These are phyloP conservation scores for Corymbia calophylla DNA, from an alignment of 441 rosid genomes.

Conservation along the genomic window DNA sequence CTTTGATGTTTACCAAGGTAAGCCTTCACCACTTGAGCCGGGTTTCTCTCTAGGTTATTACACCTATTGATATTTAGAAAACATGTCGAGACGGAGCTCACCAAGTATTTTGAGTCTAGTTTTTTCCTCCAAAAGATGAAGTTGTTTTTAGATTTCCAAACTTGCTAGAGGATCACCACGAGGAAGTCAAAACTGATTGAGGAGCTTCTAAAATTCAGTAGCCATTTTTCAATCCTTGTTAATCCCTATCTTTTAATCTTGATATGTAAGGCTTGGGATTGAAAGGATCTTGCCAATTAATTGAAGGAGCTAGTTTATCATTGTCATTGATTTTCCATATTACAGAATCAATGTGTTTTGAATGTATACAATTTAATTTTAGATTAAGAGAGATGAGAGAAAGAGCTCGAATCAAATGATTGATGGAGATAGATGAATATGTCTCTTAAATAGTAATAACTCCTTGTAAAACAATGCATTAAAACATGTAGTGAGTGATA, in stretches of 20 bases:
- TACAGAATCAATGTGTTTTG: not conserved
- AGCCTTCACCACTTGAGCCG: rapidly evolving
- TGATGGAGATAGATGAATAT: not conserved
- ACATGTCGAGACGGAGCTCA: rapidly evolving
- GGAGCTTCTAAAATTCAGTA: not conserved
- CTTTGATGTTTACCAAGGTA: rapidly evolving
- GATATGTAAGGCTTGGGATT: not conserved
- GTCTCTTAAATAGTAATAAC: not conserved
- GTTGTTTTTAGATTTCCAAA: not conserved
- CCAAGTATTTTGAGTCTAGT: rapidly evolving
- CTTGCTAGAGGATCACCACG: not conserved
- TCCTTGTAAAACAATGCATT: not conserved
- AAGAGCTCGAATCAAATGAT: not conserved
- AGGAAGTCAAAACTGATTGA: not conserved
- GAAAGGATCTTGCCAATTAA: not conserved
- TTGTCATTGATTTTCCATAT: not conserved
- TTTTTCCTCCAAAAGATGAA: not conserved
- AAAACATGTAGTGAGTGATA: not conserved
- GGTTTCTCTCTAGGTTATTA: not conserved
- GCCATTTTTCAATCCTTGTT: not conserved
- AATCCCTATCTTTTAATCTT: not conserved
- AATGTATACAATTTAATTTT: not conserved
- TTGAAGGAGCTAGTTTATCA: not conserved
- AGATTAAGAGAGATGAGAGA: not conserved
- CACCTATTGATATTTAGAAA: rapidly evolving